Base-by-base conservation (phyloP, 2,329 filamentous ascomycete species). In the Ascocoryne sarcoides region DNA sequence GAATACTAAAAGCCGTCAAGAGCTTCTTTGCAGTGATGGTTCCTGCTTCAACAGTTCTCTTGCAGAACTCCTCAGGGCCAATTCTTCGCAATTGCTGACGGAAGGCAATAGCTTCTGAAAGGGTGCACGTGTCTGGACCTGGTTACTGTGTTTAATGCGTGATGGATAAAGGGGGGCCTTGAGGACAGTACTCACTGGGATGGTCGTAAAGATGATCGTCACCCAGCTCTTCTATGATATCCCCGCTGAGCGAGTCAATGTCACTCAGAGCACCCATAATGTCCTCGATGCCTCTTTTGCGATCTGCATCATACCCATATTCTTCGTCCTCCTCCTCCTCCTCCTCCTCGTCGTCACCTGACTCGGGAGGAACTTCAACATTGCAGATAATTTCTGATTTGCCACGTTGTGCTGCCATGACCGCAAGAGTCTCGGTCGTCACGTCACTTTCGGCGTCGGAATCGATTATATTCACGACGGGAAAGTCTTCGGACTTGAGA, bases 1-100 rank as follows among this genome's bases (percentile, higher is more conserved):
- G 69, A 52, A 95, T 76, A 44, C 80, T 81, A 67, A 95, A 95
- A 10, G 87, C 89, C 7, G 85, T 88, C 58, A 90, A 79, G 20
- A 95, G 70, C 63, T 86, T 90, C 64, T 83, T 87, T 40, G 84
- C 84, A 15, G 82, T 80, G 59, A 92, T 79, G 37, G 69, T 70
- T 21, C 79, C 78, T 39, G 71, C 71, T 47, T 79, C 76, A 37
- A 93, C 69, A 21, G 82, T 88, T 51, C 79, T 72, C 52, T 77
- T 69, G 56, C 85, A 78, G 60, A 95, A 94, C 45, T 81, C 73
- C 45, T 77, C 73, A 16, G 84, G 83, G n/a, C 89, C 89, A 46
- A 88, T 69, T 38, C 77, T 70, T 57, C 83, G 83, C 44, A 95
- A 70, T 48, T 83, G 73, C 53, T 80, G 73, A 50, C 84, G 79